These are phyloP conservation scores for Acanthamoeba triangularis DNA, from an alignment of 208 protist genomes.

Conservation along the genomic window DNA sequence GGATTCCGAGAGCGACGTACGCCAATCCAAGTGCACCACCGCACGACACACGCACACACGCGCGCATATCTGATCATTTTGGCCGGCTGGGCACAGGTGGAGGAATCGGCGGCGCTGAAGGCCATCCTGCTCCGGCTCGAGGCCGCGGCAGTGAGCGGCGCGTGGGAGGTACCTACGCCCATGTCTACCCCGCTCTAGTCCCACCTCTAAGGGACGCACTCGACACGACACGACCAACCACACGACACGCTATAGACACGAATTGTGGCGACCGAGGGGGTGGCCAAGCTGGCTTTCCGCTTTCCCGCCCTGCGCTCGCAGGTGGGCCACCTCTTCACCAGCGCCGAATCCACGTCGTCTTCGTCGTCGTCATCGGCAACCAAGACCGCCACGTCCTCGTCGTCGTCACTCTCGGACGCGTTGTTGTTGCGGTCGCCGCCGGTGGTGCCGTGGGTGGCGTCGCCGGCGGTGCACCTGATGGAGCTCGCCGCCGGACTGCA, in stretches of 20 bases:
- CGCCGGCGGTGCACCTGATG: conserved; percentile 28
- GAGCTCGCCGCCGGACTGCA: background rate
- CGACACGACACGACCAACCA: background rate
- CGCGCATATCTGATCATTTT: background rate
- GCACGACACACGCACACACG: background rate
- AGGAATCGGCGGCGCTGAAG: background rate
- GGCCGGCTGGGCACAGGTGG: background rate
- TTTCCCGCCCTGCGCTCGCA: conserved; percentile 29
- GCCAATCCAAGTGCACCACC: background rate
- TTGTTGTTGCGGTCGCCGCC: background rate
- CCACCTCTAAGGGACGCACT: background rate
- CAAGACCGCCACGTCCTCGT: background rate
- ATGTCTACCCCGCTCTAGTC: background rate
- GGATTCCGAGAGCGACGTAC: conserved; percentile 19
- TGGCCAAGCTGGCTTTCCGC: conserved; percentile 55
- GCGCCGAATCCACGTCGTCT: background rate
- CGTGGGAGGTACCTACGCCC: background rate
- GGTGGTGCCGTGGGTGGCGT: conserved; percentile 29
- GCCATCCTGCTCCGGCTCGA: conserved; percentile 34
- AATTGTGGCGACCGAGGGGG: background rate
- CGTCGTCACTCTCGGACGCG: background rate
- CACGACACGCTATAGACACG: background rate
- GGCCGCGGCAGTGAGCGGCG: background rate
- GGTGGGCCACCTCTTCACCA: conserved; percentile 32
- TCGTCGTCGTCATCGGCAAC: background rate